Evolutionary conservation across 371 early-diverging fungal species (phyloP).

Genomic region (Mucor sp.): DNA sequence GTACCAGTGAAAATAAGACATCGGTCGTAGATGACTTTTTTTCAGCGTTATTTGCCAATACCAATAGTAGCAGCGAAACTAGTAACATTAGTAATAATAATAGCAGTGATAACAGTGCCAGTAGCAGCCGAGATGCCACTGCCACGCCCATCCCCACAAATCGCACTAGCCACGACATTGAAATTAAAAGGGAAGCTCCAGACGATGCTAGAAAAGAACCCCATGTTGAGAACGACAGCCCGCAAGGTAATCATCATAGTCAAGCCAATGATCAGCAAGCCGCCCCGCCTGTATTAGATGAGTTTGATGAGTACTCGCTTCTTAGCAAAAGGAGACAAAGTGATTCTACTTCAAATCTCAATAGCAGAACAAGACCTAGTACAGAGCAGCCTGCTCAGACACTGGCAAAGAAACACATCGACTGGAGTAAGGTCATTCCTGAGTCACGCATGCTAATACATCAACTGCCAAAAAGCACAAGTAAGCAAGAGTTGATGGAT

Average conservation of each 20-base stretch:
- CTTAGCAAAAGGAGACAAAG: constrained; percentile 35
- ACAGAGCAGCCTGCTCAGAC: constrained; percentile 14
- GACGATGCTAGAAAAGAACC: neutral
- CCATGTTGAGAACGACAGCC: neutral
- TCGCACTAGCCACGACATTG: neutral
- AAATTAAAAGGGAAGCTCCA: neutral
- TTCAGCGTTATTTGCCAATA: constrained; percentile 49
- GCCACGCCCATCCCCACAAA: neutral
- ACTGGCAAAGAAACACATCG: constrained; percentile 28
- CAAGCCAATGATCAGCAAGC: constrained; percentile 9
- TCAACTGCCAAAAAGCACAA: constrained; percentile 35
- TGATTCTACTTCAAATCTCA: constrained; percentile 1
- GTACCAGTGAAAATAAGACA: constrained; percentile 10
- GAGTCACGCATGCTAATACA: constrained; percentile 50
- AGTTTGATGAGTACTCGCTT: constrained; percentile 54
- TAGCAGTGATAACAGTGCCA: constrained; percentile 30
- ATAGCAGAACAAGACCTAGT: neutral
- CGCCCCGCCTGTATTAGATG: constrained; percentile 34
- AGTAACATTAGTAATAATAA: constrained; percentile 43
- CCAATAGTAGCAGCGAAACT: constrained; percentile 4
- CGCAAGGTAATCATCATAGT: neutral
- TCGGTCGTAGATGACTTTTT: constrained; percentile 54
- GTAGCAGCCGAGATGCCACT: neutral
- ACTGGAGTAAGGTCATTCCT: constrained; percentile 35
- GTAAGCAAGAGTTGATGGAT: constrained; percentile 38